Conservation (phyloP, 805 yeast genomes). For the Metschnikowia henanensis region DNA sequence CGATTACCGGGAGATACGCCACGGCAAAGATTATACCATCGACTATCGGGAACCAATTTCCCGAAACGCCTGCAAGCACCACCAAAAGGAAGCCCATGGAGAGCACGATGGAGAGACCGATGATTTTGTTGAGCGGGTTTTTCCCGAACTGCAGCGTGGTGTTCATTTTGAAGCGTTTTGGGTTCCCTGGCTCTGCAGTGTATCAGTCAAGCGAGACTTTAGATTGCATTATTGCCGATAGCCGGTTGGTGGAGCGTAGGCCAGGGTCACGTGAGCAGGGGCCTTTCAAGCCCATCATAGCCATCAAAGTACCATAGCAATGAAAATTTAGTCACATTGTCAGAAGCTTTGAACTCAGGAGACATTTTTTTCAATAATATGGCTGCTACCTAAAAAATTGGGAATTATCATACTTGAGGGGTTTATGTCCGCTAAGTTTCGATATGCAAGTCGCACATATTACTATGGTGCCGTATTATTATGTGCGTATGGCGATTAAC, state of each 20-base stretch:
- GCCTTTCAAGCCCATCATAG: not conserved
- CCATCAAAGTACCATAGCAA: too few species aligned
- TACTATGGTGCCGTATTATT: too few species aligned
- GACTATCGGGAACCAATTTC: constrained; percentile 88
- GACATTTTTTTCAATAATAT: too few species aligned
- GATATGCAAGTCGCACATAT: too few species aligned
- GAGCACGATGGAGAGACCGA: constrained; percentile 71
- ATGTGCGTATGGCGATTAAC: too few species aligned
- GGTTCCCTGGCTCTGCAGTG: not conserved
- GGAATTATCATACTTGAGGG: too few species aligned
- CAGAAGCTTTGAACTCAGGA: too few species aligned
- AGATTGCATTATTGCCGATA: not conserved
- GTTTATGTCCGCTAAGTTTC: too few species aligned
- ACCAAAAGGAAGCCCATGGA: constrained; percentile 90
- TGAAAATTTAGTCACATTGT: too few species aligned
- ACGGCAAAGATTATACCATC: constrained; percentile 48
- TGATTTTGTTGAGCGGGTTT: constrained; percentile 74
- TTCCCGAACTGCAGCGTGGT: constrained; percentile 16
- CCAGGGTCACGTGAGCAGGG: too few species aligned
- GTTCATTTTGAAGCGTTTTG: constrained; percentile 13
- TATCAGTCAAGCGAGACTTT: not conserved
- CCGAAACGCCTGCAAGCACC: constrained; percentile 81
- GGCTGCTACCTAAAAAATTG: too few species aligned
- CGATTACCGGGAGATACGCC: constrained; percentile 40
- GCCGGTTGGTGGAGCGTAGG: too few species aligned